Base-by-base conservation (phyloP, 768 basidiomycete genomes). In the Brasilioporus rufonigricans region DNA sequence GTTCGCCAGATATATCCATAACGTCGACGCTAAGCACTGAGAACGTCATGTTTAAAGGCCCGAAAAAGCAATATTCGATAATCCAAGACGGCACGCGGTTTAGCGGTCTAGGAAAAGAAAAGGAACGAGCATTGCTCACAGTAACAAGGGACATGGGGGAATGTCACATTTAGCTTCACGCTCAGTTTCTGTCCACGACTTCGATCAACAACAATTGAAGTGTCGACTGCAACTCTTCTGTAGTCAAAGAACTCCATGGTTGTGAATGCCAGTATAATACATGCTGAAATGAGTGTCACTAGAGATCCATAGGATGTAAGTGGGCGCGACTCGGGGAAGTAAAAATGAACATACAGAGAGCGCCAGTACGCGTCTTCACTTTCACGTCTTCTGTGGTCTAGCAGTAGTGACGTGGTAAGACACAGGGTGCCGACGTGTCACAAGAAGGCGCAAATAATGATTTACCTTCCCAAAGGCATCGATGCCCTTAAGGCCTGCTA, bases 301-400 rank as follows among this genome's bases (percentile, higher is more conserved):
- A 62, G 12, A 38, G 19, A 48, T 27, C 5, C 23, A 45, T 38
- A 54, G 50, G 12, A 47, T 31, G 32, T 61, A 60, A 56, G 56
- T 50, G 36, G 14, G 26, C 51, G 43, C 46, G 40, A 41, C 35
- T 31, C 12, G 33, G n/a, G 8, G 31, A 50, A 44, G 52, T 2
- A 7, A 19, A 14, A 23, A n/a, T 19, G 16, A 24, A 76, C 91
- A 71, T 63, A 96, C 94, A 78, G 63, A 94, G 77, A 61, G 91
- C 96, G 62, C 91, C 95, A 44, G 91, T 93, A 54, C 94, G 85
- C 32, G 97, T 98, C 80, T 94, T 94, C 75, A 99, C 92, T 77
- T 98, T 98, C 59, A 99, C 97, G 79, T 99, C 97, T 69, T 98
- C 97, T 71, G 92, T 92, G 35, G 97, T 99, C 96, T 99, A 64